Base-by-base conservation (phyloP, 345 rosid genomes). In the Salix dunnii region DNA sequence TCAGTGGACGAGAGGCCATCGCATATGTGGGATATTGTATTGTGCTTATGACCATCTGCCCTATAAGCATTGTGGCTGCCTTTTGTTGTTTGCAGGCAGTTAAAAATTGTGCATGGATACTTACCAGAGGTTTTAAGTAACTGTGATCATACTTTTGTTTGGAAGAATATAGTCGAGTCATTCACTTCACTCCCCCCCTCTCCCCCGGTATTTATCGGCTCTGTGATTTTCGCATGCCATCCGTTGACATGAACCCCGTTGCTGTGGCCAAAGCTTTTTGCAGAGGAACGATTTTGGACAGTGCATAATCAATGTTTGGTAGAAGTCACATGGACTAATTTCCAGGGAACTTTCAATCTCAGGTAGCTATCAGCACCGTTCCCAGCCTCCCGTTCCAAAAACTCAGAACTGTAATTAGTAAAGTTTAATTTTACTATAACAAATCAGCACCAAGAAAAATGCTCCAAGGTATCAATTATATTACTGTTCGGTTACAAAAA, bases 121-220 rank as follows among this genome's bases (percentile, higher is more conserved):
- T 68, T 33, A 7, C 38, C 36, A 35, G 40, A 28, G 14, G 49
- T 23, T 51, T 30, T 49, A 3, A 28, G 8, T 28, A 25, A 63
- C 16, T 63, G 25, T 25, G 36, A 17, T 4, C 35, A 7, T 16
- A 28, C 14, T 17, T 12, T 67, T 66, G 64, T 48, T 35, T 68
- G 62, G n/a, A 40, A 48, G 69, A 43, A 77, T 48, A n/a, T 62
- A 71, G 62, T 70, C 63, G 49, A 8, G 33, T 60, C 31, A 23
- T 61, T 46, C 27, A 8, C 14, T 1, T 53, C 2, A 38, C 42
- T 2, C 13, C 42, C 4, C 4, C 1, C 16, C 4, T 0, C 16
- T 1, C 46, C 48, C 11, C 12, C n/a, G 16, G 63, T 62, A 43
- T 74, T 48, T 66, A 40, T 18, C 48, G 11, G 48, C 46, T 16